phyloP scores from a whole-genome alignment of 805 yeast species.

The Helenozyma rhizophorensis region DNA sequence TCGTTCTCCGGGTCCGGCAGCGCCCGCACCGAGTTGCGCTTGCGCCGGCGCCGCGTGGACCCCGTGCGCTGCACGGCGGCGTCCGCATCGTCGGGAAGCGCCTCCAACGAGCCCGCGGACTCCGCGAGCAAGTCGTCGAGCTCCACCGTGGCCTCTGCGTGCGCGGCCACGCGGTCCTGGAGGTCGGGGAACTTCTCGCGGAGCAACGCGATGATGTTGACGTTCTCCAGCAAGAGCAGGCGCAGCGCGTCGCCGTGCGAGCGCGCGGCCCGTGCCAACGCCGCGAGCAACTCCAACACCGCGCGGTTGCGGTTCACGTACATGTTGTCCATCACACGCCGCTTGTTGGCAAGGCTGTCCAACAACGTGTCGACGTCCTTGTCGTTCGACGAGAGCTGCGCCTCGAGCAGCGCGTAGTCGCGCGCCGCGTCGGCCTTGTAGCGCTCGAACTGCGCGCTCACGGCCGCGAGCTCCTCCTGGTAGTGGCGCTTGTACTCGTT shows the following conservation, averaged over 20 bases:
- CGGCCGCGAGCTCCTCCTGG: conserved; percentile 35
- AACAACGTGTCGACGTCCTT: conserved; percentile 46
- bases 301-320: conserved; percentile 45
- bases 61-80: conserved; percentile 4
- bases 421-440: conserved; percentile 35
- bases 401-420: conserved; percentile 31
- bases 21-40: conserved; percentile 1
- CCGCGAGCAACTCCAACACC: conserved; percentile 38
- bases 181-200: conserved; percentile 35
- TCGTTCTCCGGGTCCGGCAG: conserved; percentile 1
- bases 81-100: conserved; percentile 3
- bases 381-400: conserved; percentile 40
- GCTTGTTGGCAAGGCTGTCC: conserved; percentile 44
- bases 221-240: conserved; percentile 42
- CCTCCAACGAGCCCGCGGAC: conserved; percentile 26
- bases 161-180: conserved; percentile 24
- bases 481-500: conserved; percentile 49
- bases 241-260: conserved; percentile 48
- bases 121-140: conserved; percentile 32
- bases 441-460: conserved; percentile 33
- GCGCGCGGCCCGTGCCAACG: conserved; percentile 41
- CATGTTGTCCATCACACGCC: conserved; percentile 46
- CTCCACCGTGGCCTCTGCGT: conserved; percentile 26
- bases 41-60: conserved; percentile 4
- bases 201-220: conserved; percentile 38